Percentiles rank a stretch among this genome's conserved stretches.
These are phyloP conservation scores for Claviceps pazoutovae DNA, from an alignment of 2,329 filamentous ascomycete genomes.

Conservation along the genomic window DNA sequence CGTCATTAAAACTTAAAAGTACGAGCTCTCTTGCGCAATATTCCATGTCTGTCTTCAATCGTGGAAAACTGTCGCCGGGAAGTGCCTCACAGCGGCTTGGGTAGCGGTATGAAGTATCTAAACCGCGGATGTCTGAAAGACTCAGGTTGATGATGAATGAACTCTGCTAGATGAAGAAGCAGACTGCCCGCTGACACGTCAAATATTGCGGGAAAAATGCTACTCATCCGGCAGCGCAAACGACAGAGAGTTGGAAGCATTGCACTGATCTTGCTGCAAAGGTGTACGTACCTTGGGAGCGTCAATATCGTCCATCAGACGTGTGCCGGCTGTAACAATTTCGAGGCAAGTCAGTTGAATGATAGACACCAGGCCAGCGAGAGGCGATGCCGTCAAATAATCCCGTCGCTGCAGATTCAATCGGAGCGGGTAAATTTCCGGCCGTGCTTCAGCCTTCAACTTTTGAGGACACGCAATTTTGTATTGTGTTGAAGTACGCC, in stretches of 20 bases:
- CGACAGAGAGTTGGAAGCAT: slow-evolving; percentile 5
- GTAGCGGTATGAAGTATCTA: no score
- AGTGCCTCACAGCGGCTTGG: neutral
- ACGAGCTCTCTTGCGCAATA: neutral
- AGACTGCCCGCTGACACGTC: neutral
- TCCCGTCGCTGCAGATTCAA: neutral
- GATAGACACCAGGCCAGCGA: slow-evolving; percentile 3
- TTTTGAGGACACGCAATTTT: no score
- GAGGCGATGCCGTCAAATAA: slow-evolving; percentile 4
- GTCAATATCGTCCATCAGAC: neutral
- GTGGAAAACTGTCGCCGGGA: neutral
- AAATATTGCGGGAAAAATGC: slow-evolving; percentile 4
- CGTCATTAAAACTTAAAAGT: slow-evolving; percentile 3
- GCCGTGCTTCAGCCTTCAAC: no score
- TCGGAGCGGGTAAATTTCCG: no score
- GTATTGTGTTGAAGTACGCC: no score
- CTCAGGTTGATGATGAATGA: no score
- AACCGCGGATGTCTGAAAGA: no score
- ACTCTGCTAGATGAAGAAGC: no score
- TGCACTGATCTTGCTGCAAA: slow-evolving; percentile 3
- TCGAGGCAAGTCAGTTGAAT: slow-evolving; percentile 5
- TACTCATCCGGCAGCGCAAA: slow-evolving; percentile 5
- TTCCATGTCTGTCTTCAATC: slow-evolving; percentile 5
- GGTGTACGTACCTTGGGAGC: slow-evolving; percentile 1
- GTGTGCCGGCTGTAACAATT: slow-evolving; percentile 5